phyloP scores from a whole-genome alignment of 2,329 filamentous ascomycete genomes.

The Calonectria pteridis region DNA sequence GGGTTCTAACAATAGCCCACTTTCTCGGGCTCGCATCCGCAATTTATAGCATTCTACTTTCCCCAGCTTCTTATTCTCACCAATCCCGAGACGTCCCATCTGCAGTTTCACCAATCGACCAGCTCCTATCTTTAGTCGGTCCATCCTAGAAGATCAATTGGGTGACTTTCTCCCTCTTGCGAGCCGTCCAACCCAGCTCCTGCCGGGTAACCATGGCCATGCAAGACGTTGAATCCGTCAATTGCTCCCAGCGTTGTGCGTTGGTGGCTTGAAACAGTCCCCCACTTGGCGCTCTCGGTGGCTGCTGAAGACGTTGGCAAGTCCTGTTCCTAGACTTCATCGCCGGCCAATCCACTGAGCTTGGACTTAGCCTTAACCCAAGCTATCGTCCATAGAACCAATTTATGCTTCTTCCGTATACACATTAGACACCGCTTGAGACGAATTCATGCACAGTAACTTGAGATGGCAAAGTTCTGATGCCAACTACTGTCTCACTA shows the following conservation, averaged over 20 bases:
- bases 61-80: neutral
- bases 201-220: constrained; percentile 15
- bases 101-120: constrained; percentile 8
- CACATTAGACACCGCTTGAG: no score
- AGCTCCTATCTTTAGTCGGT: neutral
- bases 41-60: neutral
- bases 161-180: neutral
- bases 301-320: no score
- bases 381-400: no score
- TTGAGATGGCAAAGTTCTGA: neutral
- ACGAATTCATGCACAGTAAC: neutral
- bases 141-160: neutral
- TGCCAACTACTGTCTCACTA: neutral
- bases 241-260: neutral
- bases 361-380: no score
- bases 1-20: neutral
- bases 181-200: neutral
- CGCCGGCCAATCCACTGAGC: neutral
- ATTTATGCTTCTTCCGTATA: neutral
- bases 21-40: neutral
- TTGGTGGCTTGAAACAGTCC: constrained; percentile 5
- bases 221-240: neutral
- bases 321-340: neutral
- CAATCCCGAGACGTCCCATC: neutral
- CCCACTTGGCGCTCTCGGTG: neutral